phyloP scores from a whole-genome alignment of 768 basidiomycete species.

The Sistotremastrum niveocremeum region DNA sequence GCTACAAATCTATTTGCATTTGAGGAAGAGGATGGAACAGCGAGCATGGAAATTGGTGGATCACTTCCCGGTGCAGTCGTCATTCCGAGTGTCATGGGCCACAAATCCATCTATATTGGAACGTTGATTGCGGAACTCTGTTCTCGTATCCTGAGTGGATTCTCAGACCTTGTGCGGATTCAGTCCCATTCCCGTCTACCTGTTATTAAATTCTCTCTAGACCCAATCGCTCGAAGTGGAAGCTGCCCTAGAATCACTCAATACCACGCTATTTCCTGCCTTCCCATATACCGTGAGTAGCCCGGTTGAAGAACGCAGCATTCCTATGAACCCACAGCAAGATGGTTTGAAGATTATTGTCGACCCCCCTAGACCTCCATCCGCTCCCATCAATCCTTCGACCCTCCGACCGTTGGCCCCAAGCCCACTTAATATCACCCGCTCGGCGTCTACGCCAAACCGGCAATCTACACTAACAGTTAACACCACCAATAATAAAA shows the following conservation, averaged over 20 bases:
- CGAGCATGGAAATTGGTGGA: constrained; percentile 42
- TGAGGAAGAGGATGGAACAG: constrained; percentile 51
- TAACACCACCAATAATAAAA: constrained; percentile 25
- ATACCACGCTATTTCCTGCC: constrained; percentile 18
- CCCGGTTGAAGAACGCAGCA: too few relatives aligned
- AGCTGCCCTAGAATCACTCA: constrained; percentile 70
- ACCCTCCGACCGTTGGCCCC: not conserved
- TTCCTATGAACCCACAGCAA: too few relatives aligned
- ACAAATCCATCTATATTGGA: constrained; percentile 78
- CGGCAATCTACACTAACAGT: constrained; percentile 42
- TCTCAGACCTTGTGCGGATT: constrained; percentile 64
- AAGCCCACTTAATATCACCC: not conserved
- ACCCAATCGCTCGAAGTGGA: constrained; percentile 70
- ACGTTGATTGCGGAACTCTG: constrained; percentile 83
- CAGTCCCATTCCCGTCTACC: not conserved
- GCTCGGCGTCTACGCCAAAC: constrained; percentile 15
- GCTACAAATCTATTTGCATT: constrained; percentile 79
- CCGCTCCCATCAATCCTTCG: constrained; percentile 1
- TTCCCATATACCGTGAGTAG: constrained; percentile 11
- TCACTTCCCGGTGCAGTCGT: constrained; percentile 52
- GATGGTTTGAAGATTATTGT: not conserved
- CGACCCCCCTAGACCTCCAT: not conserved
- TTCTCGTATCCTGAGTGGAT: constrained; percentile 73
- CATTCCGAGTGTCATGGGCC: constrained; percentile 77
- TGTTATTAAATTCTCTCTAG: constrained; percentile 25